Base-by-base conservation (phyloP, 2,329 filamentous ascomycete species). In the Aspergillus nomiae region DNA sequence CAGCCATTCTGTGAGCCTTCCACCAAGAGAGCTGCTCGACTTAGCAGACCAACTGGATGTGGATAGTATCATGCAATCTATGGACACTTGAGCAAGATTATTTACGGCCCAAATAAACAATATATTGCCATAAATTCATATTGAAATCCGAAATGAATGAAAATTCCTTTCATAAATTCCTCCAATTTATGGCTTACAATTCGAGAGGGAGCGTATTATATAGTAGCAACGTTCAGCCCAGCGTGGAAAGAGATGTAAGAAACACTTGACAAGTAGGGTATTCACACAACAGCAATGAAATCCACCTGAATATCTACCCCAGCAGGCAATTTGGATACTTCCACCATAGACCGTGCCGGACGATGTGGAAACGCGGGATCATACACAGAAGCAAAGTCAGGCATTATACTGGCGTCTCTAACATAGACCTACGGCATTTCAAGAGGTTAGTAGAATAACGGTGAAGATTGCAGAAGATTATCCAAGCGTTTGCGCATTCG, bases 21-120 rank as follows among this genome's bases (percentile, higher is more conserved):
- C 67, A 5, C 68, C 70, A n/a, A 58, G 59, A 46, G 71, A 72
- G 34, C 45, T 73, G 41, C 58, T 70, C 8, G 70, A 72, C 58
- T 62, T 73, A 28, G 71, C 71, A 7, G 66, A 71, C 58, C 71
- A 71, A 58, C 54, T 73, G 30, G 70, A 72, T 50, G 51, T 54
- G 11, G 51, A 54, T 3, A 54, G 51, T 54, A 54, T 54, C 12
- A 54, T 54, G 9, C 16, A 36, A 2, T 34, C 51, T 16, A 54
- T 54, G 4, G 51, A 19, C 21, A 10, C 19, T 36, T 54, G 30
- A 54, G n/a, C 21, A 54, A 26, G 14, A 8, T 4, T 4, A 5
- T 30, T 14, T 32, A 50, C 14, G 16, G 24, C 11, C 5, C 12
- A 14, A 5, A 24, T 12, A 24, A 24, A 12, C 4, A 11, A 7